These are phyloP conservation scores for Raffaelea albimanens DNA, from an alignment of 2,329 filamentous ascomycete species.

Conservation along the genomic window DNA sequence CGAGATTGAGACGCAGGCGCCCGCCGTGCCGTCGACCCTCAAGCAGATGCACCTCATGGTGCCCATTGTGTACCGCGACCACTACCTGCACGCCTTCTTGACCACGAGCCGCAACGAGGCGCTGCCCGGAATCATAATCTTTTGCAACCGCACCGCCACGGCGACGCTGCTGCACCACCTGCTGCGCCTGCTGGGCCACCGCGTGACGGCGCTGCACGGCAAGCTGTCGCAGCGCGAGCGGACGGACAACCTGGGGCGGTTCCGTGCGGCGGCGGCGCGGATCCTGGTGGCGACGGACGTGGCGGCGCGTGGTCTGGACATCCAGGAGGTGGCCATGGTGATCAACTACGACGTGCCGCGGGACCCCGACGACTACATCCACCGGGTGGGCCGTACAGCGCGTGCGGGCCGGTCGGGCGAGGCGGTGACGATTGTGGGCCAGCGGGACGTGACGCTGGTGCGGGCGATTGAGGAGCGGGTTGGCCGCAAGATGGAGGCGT, in stretches of 20 bases:
- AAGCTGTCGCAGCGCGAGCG: constrained; percentile 76
- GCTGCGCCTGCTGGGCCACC: constrained; percentile 75
- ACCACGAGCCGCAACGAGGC: constrained; percentile 64
- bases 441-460: constrained; percentile 86
- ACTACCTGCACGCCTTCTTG: constrained; percentile 85
- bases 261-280: constrained; percentile 79
- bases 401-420: constrained; percentile 79
- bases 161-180: constrained; percentile 85
- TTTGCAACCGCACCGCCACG: constrained; percentile 85
- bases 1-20: constrained; percentile 67
- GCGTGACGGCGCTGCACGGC: constrained; percentile 86
- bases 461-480: constrained; percentile 81
- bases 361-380: constrained; percentile 96
- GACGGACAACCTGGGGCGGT: constrained; percentile 79
- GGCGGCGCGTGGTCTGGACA: constrained; percentile 87
- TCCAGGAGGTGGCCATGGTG: constrained; percentile 81
- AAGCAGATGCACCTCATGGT: constrained; percentile 80
- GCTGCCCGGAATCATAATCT: constrained; percentile 85
- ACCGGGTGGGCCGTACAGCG: constrained; percentile 89
- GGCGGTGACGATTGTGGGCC: constrained; percentile 80
- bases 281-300: constrained; percentile 94
- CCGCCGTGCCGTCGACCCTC: constrained; percentile 73
- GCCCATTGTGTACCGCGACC: constrained; percentile 85
- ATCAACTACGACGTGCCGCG: constrained; percentile 93
- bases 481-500: constrained; percentile 69